These are phyloP conservation scores for Chytridiales sp. DNA, from an alignment of 371 early-diverging fungal genomes.

Conservation along the genomic window DNA sequence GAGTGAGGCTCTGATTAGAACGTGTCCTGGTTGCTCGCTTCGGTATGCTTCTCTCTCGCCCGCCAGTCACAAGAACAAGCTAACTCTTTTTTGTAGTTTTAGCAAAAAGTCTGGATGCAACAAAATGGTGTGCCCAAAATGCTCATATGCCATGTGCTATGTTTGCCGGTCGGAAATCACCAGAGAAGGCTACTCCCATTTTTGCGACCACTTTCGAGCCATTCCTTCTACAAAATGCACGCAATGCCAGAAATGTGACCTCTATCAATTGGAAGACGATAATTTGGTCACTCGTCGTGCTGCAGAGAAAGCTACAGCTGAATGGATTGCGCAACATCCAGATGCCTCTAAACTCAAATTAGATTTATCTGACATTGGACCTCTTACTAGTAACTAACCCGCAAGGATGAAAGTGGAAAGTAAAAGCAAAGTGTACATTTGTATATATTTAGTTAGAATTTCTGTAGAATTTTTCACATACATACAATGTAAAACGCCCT, in stretches of 20 bases:
- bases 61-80: background rate
- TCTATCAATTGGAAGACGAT: slow-evolving; percentile 60
- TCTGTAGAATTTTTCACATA: background rate
- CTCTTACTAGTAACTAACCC: too few species aligned
- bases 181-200: slow-evolving; percentile 60
- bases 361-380: too few species aligned
- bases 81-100: slow-evolving; percentile 51
- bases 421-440: background rate
- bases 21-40: slow-evolving; percentile 33
- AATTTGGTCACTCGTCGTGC: slow-evolving; percentile 42
- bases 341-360: too few species aligned
- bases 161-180: slow-evolving; percentile 62
- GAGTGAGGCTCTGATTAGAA: slow-evolving; percentile 66
- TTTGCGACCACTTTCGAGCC: slow-evolving; percentile 64
- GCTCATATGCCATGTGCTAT: slow-evolving; percentile 67
- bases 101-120: slow-evolving; percentile 67
- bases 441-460: background rate
- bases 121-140: slow-evolving; percentile 66
- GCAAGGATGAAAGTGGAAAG: background rate
- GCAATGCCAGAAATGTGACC: slow-evolving; percentile 59
- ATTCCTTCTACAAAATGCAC: slow-evolving; percentile 53
- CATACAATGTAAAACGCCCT: background rate
- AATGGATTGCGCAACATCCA: slow-evolving; percentile 42
- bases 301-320: slow-evolving; percentile 48
- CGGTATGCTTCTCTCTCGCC: slow-evolving; percentile 1